Evolutionary conservation across 2,329 filamentous ascomycete species (phyloP), one percentile per base, ranked within the genome.

Genomic region (Neofusicoccum sp.): DNA sequence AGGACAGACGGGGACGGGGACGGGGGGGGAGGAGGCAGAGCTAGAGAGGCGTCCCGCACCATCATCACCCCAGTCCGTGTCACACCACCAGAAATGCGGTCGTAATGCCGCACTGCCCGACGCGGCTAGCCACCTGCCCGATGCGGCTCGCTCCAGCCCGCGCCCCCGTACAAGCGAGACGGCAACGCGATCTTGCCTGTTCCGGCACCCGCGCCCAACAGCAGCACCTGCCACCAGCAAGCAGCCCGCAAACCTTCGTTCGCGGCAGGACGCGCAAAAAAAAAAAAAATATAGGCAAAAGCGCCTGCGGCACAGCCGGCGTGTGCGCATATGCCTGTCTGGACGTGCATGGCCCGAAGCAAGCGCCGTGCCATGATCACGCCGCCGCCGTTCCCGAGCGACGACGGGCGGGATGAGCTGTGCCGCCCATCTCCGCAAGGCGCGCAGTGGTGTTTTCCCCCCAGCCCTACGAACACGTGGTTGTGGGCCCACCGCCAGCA

Each of bases 381-480:
- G 22, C 22, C 22, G 22, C 22, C 22, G n/a, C n/a, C 22, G 22
- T 22, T 22, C 22, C 22, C 22, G 22, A 22, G 22, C 22, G 22
- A 22, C 22, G 22, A 22, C 22, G 22, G 22, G 22, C 22, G 22
- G 22, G 22, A 22, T 22, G 22, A 22, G 22, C 22, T 22, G 22
- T 22, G 22, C 22, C 22, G 22, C 22, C 22, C 22, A 22, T 22
- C 22, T 22, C 22, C 22, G 22, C 22, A 22, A 22, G 22, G 14
- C 43, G 16, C 43, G 5, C 43, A 28, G 22, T 22, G 22, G 22
- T 22, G 22, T 22, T 22, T 22, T 22, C 43, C 6, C 43, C 6
- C 43, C 54, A 58, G 54, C 54, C 54, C 36, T 58, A 45, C 41
- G 45, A 58, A 58, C 54, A 58, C 54, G 54, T 58, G 54, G 54